These are phyloP conservation scores for Saccharomyces pastorianus DNA, from an alignment of 1,139 yeast genomes.

Conservation along the genomic window DNA sequence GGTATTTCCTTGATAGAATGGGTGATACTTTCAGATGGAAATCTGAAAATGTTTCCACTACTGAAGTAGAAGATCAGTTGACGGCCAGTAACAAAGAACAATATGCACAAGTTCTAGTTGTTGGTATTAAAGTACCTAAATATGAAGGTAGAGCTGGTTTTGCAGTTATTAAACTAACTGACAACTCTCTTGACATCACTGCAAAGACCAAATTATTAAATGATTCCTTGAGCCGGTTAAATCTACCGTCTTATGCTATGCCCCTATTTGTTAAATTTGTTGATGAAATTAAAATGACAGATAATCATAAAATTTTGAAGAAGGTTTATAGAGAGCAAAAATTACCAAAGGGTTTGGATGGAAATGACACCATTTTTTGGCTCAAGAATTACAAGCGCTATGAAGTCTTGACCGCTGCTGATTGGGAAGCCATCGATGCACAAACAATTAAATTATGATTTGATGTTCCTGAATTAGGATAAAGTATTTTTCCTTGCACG, in stretches of 20 bases:
- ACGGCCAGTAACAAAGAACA: slow-evolving; percentile 33
- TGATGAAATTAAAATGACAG: slow-evolving; percentile 54
- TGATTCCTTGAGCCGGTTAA: slow-evolving; percentile 37
- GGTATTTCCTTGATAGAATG: slow-evolving; percentile 83
- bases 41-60: slow-evolving; percentile 89
- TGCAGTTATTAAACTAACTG: slow-evolving; percentile 60
- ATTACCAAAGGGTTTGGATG: slow-evolving; percentile 63
- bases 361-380: slow-evolving; percentile 62
- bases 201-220: slow-evolving; percentile 32
- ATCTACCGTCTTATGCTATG: slow-evolving; percentile 77
- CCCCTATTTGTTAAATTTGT: slow-evolving; percentile 77
- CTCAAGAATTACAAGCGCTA: slow-evolving; percentile 47
- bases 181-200: slow-evolving; percentile 30
- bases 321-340: slow-evolving; percentile 66
- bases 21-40: slow-evolving; percentile 98
- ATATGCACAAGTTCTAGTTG: slow-evolving; percentile 70
- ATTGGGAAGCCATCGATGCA: slow-evolving; percentile 46
- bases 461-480: not conserved
- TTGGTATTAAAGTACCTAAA: slow-evolving; percentile 77
- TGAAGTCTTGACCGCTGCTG: slow-evolving; percentile 46
- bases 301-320: slow-evolving; percentile 83
- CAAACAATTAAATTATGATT: slow-evolving; percentile 29
- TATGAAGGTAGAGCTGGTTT: slow-evolving; percentile 96
- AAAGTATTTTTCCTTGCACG: slow-evolving; percentile 3
- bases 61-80: slow-evolving; percentile 83